These are phyloP conservation scores for Ashbya aceris DNA, from an alignment of 1,139 yeast species.

Conservation along the genomic window DNA sequence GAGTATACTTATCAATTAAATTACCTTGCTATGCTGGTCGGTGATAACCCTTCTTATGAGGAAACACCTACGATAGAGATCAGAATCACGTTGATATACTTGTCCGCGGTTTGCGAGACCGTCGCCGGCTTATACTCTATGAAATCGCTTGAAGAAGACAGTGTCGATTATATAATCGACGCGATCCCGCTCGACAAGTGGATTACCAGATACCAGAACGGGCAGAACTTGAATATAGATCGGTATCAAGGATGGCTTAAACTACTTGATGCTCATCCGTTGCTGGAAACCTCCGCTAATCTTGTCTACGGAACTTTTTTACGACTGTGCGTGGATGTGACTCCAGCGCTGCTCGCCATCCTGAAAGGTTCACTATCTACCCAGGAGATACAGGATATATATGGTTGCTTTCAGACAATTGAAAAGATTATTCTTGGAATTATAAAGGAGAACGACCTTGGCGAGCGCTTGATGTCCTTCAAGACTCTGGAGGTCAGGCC, in stretches of 20 bases:
- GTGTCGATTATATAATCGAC: not conserved
- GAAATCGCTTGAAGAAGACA: not conserved
- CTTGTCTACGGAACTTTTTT: not conserved
- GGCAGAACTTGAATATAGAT: not conserved
- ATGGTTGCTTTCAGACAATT: not conserved
- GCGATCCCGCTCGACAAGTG: not conserved
- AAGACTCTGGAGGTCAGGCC: not conserved
- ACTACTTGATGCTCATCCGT: constrained; percentile 4
- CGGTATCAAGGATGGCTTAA: not conserved
- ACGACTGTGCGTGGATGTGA: not conserved
- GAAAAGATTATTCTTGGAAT: not conserved
- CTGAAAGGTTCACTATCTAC: not conserved
- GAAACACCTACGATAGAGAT: not conserved
- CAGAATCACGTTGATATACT: not conserved
- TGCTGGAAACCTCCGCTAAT: constrained; percentile 5
- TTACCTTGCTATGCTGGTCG: not conserved
- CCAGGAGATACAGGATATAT: constrained; percentile 1
- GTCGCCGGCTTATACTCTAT: not conserved
- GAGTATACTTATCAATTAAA: not conserved
- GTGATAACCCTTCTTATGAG: not conserved
- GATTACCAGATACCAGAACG: constrained; percentile 1
- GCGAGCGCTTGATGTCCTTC: not conserved
- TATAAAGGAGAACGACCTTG: not conserved
- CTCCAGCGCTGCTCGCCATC: not conserved
- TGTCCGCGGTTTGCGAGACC: not conserved